Evolutionary conservation across 1,139 yeast species (phyloP).

Genomic region (Nakaseomyces glabratus): DNA sequence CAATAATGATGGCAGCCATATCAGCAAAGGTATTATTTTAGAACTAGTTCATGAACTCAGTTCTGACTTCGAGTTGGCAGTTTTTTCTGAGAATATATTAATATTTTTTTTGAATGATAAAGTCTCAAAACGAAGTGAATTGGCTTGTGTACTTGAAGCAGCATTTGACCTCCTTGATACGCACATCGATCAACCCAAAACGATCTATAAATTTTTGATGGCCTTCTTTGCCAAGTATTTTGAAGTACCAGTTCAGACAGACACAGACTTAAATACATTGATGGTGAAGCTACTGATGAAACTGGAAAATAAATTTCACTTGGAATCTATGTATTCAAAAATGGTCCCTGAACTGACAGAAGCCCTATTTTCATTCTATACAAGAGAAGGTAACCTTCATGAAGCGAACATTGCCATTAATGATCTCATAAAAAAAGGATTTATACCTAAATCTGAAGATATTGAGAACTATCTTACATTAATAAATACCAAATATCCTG

Average conservation of each 20-base stretch:
- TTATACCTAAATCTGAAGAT: slow-evolving; percentile 11
- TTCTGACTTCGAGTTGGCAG: slow-evolving; percentile 8
- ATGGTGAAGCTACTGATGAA: slow-evolving; percentile 8
- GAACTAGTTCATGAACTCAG: slow-evolving; percentile 12
- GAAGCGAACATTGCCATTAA: slow-evolving; percentile 13
- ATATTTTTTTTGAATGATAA: background rate
- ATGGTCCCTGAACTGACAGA: slow-evolving; percentile 13
- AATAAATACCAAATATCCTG: slow-evolving; percentile 11
- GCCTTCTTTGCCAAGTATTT: too few species aligned
- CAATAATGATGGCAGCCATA: slow-evolving; percentile 8
- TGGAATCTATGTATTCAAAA: slow-evolving; percentile 10
- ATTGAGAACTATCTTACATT: slow-evolving; percentile 14
- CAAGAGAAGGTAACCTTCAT: slow-evolving; percentile 10
- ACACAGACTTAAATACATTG: background rate
- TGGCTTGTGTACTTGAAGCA: too few species aligned
- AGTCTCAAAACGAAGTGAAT: background rate
- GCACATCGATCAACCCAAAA: slow-evolving; percentile 4
- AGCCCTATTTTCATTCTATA: slow-evolving; percentile 12
- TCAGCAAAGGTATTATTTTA: background rate
- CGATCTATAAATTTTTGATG: too few species aligned
- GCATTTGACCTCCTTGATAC: background rate
- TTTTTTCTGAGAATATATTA: slow-evolving; percentile 15
- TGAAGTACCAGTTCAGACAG: too few species aligned
- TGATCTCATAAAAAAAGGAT: slow-evolving; percentile 11
- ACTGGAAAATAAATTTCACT: slow-evolving; percentile 12